A percentile compares a stretch with the other conserved stretches of the same genome.
phyloP scores from a whole-genome alignment of 2,329 filamentous ascomycete genomes.

The Ceratocystis lukuohia region DNA sequence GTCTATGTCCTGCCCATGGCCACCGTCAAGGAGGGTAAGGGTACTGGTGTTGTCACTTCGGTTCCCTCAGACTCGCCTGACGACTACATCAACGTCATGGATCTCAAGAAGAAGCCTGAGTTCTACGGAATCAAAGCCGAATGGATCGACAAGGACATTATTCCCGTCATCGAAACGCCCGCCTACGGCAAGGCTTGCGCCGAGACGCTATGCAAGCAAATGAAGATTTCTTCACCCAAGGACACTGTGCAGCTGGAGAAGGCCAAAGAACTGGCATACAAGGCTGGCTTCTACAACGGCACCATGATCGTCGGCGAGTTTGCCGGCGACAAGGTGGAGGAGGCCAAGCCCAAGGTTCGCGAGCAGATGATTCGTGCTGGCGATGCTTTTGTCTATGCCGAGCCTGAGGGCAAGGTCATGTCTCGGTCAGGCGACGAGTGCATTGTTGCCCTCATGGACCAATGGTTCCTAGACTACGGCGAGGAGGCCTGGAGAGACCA shows the following conservation, averaged over 20 bases:
- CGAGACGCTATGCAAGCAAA: constrained; percentile 68
- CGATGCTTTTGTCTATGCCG: constrained; percentile 80
- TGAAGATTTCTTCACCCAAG: constrained; percentile 96
- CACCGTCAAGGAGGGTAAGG: constrained; percentile 79
- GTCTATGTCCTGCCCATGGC: constrained; percentile 94
- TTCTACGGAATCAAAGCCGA: constrained; percentile 95
- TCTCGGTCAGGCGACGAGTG: constrained; percentile 86
- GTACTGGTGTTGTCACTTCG: constrained; percentile 89
- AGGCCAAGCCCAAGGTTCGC: constrained; percentile 74
- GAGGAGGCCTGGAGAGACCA: constrained; percentile 73
- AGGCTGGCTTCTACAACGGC: constrained; percentile 94
- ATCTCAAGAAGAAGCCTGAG: constrained; percentile 87
- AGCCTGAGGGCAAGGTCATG: constrained; percentile 81
- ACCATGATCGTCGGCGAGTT: constrained; percentile 78
- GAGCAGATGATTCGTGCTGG: constrained; percentile 62
- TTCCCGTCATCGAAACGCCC: constrained; percentile 81
- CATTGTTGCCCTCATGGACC: constrained; percentile 82
- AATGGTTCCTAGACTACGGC: constrained; percentile 98
- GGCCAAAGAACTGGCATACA: constrained; percentile 93
- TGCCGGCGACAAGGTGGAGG: constrained; percentile 73
- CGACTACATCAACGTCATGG: constrained; percentile 78
- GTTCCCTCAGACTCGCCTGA: constrained; percentile 91
- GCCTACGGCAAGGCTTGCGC: constrained; percentile 77
- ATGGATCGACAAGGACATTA: constrained; percentile 82
- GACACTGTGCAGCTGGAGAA: constrained; percentile 78